phyloP scores from a whole-genome alignment of 257 asterid genomes.

The Solanum paucissectum region DNA sequence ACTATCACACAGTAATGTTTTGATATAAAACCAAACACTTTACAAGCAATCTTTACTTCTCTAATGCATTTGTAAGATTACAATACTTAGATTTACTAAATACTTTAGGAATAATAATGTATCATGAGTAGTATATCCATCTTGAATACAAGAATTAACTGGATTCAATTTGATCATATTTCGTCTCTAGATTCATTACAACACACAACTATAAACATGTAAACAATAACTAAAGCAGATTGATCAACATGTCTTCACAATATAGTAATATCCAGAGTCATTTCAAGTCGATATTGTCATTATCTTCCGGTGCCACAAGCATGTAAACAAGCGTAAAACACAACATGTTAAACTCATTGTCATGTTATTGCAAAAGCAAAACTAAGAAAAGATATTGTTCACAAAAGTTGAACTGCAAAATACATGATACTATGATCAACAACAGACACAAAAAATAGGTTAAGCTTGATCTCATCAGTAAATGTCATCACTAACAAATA shows the following conservation, averaged over 20 bases:
- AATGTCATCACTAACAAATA: slow-evolving; percentile 17
- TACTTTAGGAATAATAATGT: no score
- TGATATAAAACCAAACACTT: no score
- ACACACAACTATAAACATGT: neutral
- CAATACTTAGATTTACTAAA: no score
- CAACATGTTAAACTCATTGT: neutral
- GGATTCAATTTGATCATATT: neutral
- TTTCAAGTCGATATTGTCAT: neutral
- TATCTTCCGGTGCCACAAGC: neutral
- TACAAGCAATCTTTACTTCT: no score
- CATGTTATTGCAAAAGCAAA: neutral
- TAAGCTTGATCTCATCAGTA: slow-evolving; percentile 9
- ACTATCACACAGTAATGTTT: no score
- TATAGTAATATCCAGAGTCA: neutral
- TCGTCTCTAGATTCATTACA: neutral
- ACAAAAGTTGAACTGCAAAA: neutral
- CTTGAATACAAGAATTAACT: neutral
- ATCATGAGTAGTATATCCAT: neutral
- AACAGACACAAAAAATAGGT: neutral
- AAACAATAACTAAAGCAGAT: neutral
- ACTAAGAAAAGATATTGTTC: neutral
- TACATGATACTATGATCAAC: neutral
- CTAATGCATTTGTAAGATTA: no score
- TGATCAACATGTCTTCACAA: neutral
- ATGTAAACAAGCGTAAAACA: neutral